Percentiles rank a stretch among this genome's conserved stretches.
phyloP scores from a whole-genome alignment of 257 asterid genomes.

The Solanum lycopersicoides region DNA sequence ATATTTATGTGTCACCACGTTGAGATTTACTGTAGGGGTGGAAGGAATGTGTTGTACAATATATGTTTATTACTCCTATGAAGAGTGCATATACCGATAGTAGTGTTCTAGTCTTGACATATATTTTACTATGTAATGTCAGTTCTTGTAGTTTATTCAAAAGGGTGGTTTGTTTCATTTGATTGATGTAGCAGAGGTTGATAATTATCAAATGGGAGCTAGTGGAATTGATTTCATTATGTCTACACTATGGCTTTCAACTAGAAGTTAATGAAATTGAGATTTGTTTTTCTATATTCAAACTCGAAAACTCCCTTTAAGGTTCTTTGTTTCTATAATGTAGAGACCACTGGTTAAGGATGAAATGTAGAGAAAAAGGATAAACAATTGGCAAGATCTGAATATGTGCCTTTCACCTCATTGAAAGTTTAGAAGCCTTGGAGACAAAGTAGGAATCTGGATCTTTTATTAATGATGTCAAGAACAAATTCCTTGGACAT shows the following conservation, averaged over 20 bases:
- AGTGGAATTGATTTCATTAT: neutral
- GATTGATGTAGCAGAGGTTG: neutral
- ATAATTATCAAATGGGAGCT: neutral
- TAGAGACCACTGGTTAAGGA: neutral
- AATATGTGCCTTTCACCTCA: neutral
- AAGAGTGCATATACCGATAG: neutral
- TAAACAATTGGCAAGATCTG: neutral
- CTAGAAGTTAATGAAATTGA: neutral
- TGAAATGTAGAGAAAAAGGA: neutral
- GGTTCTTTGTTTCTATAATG: neutral
- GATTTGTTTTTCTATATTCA: neutral
- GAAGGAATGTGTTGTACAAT: slow-evolving; percentile 2
- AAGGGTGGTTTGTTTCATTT: neutral
- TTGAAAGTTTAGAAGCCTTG: neutral
- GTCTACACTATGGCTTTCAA: neutral
- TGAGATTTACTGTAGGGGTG: neutral
- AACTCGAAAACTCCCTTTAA: neutral
- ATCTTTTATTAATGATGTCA: neutral
- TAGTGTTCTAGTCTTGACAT: neutral
- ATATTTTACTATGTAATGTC: neutral
- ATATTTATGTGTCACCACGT: neutral
- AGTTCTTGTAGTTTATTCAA: neutral
- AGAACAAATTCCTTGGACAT: neutral
- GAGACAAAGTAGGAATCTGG: neutral
- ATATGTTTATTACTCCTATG: neutral